phyloP scores from a whole-genome alignment of 208 protist genomes.

The Leishmania guyanensis region DNA sequence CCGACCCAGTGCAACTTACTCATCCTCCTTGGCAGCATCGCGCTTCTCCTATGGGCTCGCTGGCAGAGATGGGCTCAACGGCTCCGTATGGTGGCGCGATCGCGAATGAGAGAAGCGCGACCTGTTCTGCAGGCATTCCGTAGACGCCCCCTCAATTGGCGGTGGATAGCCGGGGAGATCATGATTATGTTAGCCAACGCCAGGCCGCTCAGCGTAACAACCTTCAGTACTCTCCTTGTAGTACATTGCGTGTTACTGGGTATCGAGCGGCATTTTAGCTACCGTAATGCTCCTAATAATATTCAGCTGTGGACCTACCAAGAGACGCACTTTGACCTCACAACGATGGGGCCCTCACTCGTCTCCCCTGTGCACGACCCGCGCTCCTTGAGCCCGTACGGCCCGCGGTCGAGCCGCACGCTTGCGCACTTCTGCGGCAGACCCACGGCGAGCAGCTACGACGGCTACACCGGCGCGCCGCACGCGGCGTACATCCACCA shows the following conservation, averaged over 20 bases:
- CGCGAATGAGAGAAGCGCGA: neutral
- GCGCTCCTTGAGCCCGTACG: conserved; percentile 13
- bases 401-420: neutral
- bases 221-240: neutral
- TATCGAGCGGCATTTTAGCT: neutral
- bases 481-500: conserved; percentile 26
- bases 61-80: neutral
- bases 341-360: neutral
- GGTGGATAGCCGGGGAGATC: neutral
- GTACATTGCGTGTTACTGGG: neutral
- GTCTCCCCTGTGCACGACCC: conserved; percentile 20
- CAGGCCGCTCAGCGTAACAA: neutral
- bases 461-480: conserved; percentile 18
- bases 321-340: conserved; percentile 16
- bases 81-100: neutral
- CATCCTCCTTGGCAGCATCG: neutral
- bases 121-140: neutral
- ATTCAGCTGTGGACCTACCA: conserved; percentile 23
- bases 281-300: neutral
- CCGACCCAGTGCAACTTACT: neutral
- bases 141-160: neutral
- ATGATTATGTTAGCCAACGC: neutral
- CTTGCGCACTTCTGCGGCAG: conserved; percentile 13
- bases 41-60: neutral
- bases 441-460: conserved; percentile 27